Percentiles rank a stretch among this genome's conserved stretches.
Evolutionary conservation across 768 basidiomycete species (phyloP).

Genomic region (Cyathus striatus): DNA sequence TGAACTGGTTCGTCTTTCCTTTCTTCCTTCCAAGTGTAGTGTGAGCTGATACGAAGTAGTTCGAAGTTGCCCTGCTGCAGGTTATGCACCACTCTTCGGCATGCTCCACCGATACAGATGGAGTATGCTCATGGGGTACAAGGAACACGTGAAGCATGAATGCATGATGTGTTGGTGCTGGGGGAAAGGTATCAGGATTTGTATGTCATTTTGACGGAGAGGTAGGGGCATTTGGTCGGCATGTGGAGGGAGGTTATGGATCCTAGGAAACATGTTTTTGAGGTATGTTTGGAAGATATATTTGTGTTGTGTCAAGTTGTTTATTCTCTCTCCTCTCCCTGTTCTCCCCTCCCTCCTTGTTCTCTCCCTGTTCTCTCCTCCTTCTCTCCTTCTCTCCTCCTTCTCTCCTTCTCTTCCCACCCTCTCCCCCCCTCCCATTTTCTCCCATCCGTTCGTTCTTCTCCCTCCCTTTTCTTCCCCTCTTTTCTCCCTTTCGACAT

Average conservation of each 20-base stretch:
- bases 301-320: too few species aligned
- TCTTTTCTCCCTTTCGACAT: too few species aligned
- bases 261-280: slow-evolving; percentile 86
- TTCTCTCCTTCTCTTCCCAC: too few species aligned
- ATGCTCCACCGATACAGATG: slow-evolving; percentile 85
- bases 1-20: slow-evolving; percentile 37
- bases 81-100: slow-evolving; percentile 81
- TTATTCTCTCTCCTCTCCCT: too few species aligned
- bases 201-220: slow-evolving; percentile 81
- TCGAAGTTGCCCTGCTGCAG: slow-evolving; percentile 65
- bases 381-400: too few species aligned
- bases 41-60: slow-evolving; percentile 39
- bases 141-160: slow-evolving; percentile 84
- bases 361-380: too few species aligned
- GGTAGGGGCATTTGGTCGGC: slow-evolving; percentile 71
- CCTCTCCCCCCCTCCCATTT: too few species aligned
- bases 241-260: slow-evolving; percentile 82
- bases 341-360: too few species aligned
- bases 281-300: too few species aligned
- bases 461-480: too few species aligned
- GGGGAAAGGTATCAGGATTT: slow-evolving; percentile 87
- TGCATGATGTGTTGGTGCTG: slow-evolving; percentile 71
- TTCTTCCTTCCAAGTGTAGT: neutral
- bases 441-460: too few species aligned
- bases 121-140: slow-evolving; percentile 77